Percentiles rank a stretch among this genome's conserved stretches.
These are phyloP conservation scores for Musa schizocarpa DNA, from an alignment of 176 grass and related monocot genomes.

Conservation along the genomic window DNA sequence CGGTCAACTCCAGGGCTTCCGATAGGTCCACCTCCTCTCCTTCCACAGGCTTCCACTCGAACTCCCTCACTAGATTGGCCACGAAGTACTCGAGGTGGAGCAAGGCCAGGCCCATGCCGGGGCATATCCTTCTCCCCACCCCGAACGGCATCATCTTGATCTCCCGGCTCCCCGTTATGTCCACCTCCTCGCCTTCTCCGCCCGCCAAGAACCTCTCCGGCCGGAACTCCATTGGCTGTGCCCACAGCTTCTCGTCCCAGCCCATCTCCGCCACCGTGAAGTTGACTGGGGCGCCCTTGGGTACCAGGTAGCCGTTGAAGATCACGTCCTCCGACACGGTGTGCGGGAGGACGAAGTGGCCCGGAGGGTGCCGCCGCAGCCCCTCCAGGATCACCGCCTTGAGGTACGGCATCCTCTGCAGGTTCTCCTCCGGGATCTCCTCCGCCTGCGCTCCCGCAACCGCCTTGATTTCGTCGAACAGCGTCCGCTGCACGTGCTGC, in stretches of 20 bases:
- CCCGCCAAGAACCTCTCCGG: constrained; percentile 7
- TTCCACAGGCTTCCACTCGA: constrained; percentile 1
- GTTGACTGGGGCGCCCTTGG: background rate
- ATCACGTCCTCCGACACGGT: background rate
- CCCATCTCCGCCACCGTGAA: background rate
- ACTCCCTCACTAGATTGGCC: constrained; percentile 6
- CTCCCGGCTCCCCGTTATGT: constrained; percentile 10
- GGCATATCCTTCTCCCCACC: constrained; percentile 11
- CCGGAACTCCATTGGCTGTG: constrained; percentile 6
- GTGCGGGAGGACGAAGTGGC: background rate
- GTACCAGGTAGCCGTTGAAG: background rate
- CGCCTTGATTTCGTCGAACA: background rate
- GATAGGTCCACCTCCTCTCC: background rate
- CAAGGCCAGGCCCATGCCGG: background rate
- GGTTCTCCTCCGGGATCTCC: background rate
- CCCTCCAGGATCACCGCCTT: background rate
- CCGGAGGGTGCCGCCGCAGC: background rate
- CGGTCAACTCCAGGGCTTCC: background rate
- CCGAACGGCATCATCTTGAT: constrained; percentile 13
- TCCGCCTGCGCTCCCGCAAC: background rate
- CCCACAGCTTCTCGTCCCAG: background rate
- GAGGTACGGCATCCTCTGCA: background rate
- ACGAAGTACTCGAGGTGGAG: constrained; percentile 12
- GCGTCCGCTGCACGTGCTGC: background rate
- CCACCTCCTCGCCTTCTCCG: constrained; percentile 11